phyloP scores from a whole-genome alignment of 257 asterid genomes.

The Rehmannia glutinosa region DNA sequence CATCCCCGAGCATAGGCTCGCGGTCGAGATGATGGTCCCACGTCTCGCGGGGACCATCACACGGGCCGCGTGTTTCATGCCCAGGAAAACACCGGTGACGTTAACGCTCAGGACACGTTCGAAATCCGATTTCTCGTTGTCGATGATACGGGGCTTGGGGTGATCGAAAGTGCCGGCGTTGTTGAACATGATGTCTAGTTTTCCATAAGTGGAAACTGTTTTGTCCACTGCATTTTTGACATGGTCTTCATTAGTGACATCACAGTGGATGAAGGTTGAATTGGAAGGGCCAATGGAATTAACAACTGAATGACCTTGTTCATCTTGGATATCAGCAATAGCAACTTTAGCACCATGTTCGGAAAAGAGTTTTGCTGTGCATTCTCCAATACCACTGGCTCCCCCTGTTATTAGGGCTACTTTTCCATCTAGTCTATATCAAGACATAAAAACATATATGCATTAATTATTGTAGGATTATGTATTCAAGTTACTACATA shows the following conservation, averaged over 20 bases:
- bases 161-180: constrained; percentile 43
- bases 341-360: constrained; percentile 60
- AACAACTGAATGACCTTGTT: constrained; percentile 29
- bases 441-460: background rate
- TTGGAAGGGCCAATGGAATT: constrained; percentile 28
- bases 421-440: constrained; percentile 53
- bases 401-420: constrained; percentile 63
- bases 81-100: constrained; percentile 39
- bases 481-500: too few relatives aligned
- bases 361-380: constrained; percentile 41
- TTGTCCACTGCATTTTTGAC: constrained; percentile 34
- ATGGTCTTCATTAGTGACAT: constrained; percentile 48
- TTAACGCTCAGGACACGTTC: constrained; percentile 37
- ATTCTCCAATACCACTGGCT: constrained; percentile 60
- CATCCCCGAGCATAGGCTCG: constrained; percentile 32
- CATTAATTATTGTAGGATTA: too few relatives aligned
- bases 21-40: constrained; percentile 43
- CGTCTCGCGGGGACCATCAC: constrained; percentile 36
- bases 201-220: constrained; percentile 35
- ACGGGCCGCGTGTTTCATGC: constrained; percentile 50
- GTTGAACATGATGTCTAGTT: constrained; percentile 58
- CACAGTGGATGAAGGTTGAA: constrained; percentile 42
- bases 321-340: constrained; percentile 51
- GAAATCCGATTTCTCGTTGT: constrained; percentile 25
- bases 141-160: constrained; percentile 25